Conservation (phyloP, 2,329 filamentous ascomycete species). For the Ilyonectria sp. region DNA sequence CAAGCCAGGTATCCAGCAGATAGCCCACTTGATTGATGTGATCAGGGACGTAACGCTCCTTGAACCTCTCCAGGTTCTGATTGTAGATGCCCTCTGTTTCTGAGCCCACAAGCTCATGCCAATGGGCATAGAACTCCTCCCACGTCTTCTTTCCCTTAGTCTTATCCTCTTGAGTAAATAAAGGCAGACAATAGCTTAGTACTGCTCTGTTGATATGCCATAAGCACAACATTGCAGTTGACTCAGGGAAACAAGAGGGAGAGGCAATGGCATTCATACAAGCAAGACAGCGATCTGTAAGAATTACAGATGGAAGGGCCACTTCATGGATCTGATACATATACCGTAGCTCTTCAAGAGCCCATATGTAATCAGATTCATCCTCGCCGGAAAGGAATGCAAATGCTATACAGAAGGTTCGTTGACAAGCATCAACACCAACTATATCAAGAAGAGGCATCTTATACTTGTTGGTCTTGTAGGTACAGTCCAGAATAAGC, state of each 20-base stretch:
- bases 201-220: no score
- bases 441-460: constrained; percentile 46
- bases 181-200: not conserved
- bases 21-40: constrained; percentile 31
- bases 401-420: constrained; percentile 44
- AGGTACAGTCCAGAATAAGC: constrained; percentile 42
- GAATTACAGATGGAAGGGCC: constrained; percentile 31
- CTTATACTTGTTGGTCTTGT: constrained; percentile 45
- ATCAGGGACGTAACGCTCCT: not conserved
- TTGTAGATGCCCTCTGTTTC: no score
- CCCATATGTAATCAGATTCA: constrained; percentile 41
- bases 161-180: not conserved
- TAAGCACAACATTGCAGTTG: no score
- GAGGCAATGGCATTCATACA: no score
- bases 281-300: constrained; percentile 36
- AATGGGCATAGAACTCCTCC: constrained; percentile 40
- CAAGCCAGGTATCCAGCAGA: constrained; percentile 24
- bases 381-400: not conserved
- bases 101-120: constrained; percentile 38
- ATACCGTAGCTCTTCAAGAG: constrained; percentile 35
- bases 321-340: constrained; percentile 32
- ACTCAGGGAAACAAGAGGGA: no score
- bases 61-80: no score
- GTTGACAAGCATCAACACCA: not conserved
- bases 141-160: constrained; percentile 10